These are phyloP conservation scores for Scheffersomyces parashehatae DNA, from an alignment of 1,139 yeast genomes.

Conservation along the genomic window DNA sequence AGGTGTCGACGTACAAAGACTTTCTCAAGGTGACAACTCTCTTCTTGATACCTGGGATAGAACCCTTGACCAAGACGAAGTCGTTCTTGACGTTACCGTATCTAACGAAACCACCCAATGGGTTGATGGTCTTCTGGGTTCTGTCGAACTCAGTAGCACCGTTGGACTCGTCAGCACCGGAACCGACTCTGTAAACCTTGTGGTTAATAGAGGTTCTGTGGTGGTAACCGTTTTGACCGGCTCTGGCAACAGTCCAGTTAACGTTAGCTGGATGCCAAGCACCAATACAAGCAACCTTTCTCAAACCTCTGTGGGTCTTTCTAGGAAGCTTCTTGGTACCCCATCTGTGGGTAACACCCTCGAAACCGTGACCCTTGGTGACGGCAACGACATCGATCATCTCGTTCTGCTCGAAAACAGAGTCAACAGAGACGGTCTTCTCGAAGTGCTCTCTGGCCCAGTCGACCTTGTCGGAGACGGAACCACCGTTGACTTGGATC, in stretches of 20 bases:
- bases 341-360: constrained; percentile 99
- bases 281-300: constrained; percentile 99
- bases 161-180: constrained; percentile 89
- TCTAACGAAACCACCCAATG: constrained; percentile 99
- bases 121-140: constrained; percentile 99
- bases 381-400: constrained; percentile 98
- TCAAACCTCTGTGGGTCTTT: constrained; percentile 99
- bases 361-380: constrained; percentile 99
- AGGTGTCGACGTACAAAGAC: constrained; percentile 96
- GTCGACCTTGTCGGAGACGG: constrained; percentile 93
- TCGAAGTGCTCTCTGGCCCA: constrained; percentile 99
- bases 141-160: constrained; percentile 99
- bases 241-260: constrained; percentile 99
- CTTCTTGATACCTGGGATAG: constrained; percentile 99
- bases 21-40: constrained; percentile 98
- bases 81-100: constrained; percentile 98
- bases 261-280: constrained; percentile 99
- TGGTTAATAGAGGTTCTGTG: constrained; percentile 99
- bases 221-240: constrained; percentile 99
- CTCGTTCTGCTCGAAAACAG: constrained; percentile 98
- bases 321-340: constrained; percentile 99
- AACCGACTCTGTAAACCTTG: constrained; percentile 99
- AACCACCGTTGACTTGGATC: constrained; percentile 99
- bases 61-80: constrained; percentile 96
- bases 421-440: constrained; percentile 94